Evolutionary conservation across 352 stramenopile species (phyloP), one percentile per base, ranked within the genome.

Genomic region (Globisporangium echinulatum): DNA sequence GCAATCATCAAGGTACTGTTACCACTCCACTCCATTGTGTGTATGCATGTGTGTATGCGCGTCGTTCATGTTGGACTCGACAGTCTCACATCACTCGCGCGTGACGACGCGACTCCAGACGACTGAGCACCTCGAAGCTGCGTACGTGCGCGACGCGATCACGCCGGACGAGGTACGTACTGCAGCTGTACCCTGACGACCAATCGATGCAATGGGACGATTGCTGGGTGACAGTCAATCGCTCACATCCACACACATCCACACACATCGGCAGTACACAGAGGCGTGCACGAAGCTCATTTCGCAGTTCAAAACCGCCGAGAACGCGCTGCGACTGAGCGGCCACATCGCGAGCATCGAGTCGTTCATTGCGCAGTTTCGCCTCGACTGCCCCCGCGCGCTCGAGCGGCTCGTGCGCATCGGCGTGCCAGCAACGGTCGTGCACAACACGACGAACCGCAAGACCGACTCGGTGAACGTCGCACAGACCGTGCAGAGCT

Each of bases 261-360:
- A 17, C 8, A 5, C 7, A 37, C 38, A 25, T 44, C 25, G 5
- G 33, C 52, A 97, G 84, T 99, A 99, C 76, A 97, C 89, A 11
- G 84, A 94, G 52, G 88, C 96, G 58, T 99, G 97, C 69, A 98
- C 92, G 48, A 97, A 98, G 71, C 78, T 99, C 7, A 98, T 99
- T 63, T 97, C 91, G 17, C 97, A 99, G 79, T 99, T 98, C 83
- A 97, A 98, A 69, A 96, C 97, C 15, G 94, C 96, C 7, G 96
- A 99, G 78, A 96, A 89, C 47, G 92, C 91, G 36, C 82, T 98
- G 48, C 71, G 96, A 10, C 68, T 89, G 17, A 77, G 85, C 43
- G 80, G 85, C 10, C 89, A 89, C 53, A 72, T 91, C 7, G 61
- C 76, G 33, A 74, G 69, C 48, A 79, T 90, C 17, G 81, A 92